Evolutionary conservation across 2,329 filamentous ascomycete genomes (phyloP).

Genomic region (Hypomyces rosellus): DNA sequence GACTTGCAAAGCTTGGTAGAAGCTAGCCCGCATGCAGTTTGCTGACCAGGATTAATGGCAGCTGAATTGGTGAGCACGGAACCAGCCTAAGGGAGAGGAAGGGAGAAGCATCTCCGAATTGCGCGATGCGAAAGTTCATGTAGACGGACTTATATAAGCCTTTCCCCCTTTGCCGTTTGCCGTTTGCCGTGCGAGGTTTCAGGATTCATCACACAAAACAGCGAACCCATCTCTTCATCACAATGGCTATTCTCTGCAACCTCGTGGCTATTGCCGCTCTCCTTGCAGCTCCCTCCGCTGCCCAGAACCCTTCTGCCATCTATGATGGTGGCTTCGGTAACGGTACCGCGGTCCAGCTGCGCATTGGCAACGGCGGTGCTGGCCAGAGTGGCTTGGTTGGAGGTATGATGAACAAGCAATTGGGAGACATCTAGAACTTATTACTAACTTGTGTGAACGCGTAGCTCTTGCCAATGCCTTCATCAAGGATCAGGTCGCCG

Average conservation of each 20-base stretch:
- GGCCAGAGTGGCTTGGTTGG: slow-evolving; percentile 31
- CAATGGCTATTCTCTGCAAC: slow-evolving; percentile 6
- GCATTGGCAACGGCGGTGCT: slow-evolving; percentile 31
- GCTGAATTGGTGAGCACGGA: not conserved
- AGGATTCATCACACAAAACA: too few relatives aligned
- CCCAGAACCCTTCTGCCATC: slow-evolving; percentile 13
- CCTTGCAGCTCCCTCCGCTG: slow-evolving; percentile 1
- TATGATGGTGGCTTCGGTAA: slow-evolving; percentile 18
- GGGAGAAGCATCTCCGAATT: too few relatives aligned
- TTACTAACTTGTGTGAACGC: not conserved
- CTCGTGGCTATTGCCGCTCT: slow-evolving; percentile 1
- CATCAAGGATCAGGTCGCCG: slow-evolving; percentile 17
- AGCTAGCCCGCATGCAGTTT: not conserved
- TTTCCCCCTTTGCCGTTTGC: too few relatives aligned
- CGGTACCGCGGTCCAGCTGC: slow-evolving; percentile 15
- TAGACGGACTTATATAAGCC: too few relatives aligned
- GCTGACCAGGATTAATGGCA: not conserved
- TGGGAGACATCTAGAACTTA: not conserved
- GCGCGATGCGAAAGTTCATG: too few relatives aligned
- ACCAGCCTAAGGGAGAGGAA: too few relatives aligned
- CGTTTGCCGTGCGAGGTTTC: too few relatives aligned
- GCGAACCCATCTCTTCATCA: not conserved
- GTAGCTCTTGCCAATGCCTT: slow-evolving; percentile 22
- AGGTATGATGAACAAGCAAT: slow-evolving; percentile 15
- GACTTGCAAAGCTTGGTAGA: not conserved